Base-by-base conservation (phyloP, 495 filamentous ascomycete species). In the Penicillium paradoxum region DNA sequence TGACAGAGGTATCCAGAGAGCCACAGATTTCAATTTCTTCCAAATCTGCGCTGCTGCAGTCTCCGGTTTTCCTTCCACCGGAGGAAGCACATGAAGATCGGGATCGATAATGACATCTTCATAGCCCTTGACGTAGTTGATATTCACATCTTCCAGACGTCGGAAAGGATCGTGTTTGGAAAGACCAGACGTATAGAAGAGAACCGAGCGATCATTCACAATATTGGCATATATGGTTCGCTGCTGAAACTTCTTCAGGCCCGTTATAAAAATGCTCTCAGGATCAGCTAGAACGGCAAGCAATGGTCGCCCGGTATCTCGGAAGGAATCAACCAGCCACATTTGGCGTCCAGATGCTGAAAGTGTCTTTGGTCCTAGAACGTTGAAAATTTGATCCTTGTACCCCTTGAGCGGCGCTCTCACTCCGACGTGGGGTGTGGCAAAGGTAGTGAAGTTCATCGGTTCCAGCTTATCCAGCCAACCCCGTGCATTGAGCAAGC, bases 401-500 rank as follows among this genome's bases (percentile, higher is more conserved):
- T 77, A 79, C 8, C 90, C 90, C 32, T 78, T 74, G 4, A 86
- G 69, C 0, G 92, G 90, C 9, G 86, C 83, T 38, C 89, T 78
- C 7, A 92, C 89, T 17, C 92, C 92, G 0, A 97, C 80, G 70
- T 97, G 91, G 17, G 93, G 92, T 14, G 85, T 83, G 21, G 88
- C 92, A 69, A 97, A 97, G 1, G 90, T 95, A 3, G 88, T 89
- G 65, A 97, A 97, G 71, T 96, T 96, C 67, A 95, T 79, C 15
- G 93, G 91, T 62, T 89, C 74, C 15, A 97, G 70, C 49, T 79
- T 78, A 30, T 93, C 84, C 40, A 97, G 83, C 57, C 83, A 83
- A 10, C 89, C 89, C 53, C 84, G 86, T 34, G 86, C 84, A 61
- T 88, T 83, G 2, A 97, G 76, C 56, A 97, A 67, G 3, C 92